These are phyloP conservation scores for Sordaria brevicollis DNA, from an alignment of 495 filamentous ascomycete genomes.

Conservation along the genomic window DNA sequence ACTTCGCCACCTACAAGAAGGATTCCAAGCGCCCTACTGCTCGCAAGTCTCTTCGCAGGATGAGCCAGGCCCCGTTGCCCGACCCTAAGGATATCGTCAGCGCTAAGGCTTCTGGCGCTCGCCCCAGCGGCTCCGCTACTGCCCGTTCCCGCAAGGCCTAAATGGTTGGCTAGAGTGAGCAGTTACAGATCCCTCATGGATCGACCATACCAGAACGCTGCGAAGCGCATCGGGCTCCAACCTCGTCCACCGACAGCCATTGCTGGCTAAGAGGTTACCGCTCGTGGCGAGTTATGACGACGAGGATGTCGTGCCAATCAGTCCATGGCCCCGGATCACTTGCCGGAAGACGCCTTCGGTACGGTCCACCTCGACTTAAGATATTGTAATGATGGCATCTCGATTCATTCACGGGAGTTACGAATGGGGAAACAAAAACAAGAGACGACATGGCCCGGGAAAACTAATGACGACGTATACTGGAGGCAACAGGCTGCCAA, in stretches of 20 bases:
- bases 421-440: conserved; percentile 14
- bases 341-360: background rate
- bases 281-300: background rate
- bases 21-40: conserved; percentile 50
- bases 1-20: conserved; percentile 94
- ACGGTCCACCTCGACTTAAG: background rate
- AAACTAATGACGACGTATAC: conserved; percentile 19
- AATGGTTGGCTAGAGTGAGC: conserved; percentile 2
- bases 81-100: conserved; percentile 34
- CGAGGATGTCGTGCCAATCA: background rate
- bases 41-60: conserved; percentile 45
- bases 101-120: conserved; percentile 7
- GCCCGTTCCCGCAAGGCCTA: conserved; percentile 51
- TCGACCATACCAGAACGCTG: background rate
- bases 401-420: conserved; percentile 27
- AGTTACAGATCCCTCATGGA: background rate
- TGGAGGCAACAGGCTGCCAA: background rate
- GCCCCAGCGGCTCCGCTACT: conserved; percentile 4
- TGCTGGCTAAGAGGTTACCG: background rate
- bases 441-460: conserved; percentile 4
- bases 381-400: conserved; percentile 19
- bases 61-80: conserved; percentile 44
- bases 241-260: background rate
- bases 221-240: background rate
- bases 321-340: background rate